Base-by-base conservation (phyloP, 1,139 yeast species). In the Meyerozyma guilliermondii region DNA sequence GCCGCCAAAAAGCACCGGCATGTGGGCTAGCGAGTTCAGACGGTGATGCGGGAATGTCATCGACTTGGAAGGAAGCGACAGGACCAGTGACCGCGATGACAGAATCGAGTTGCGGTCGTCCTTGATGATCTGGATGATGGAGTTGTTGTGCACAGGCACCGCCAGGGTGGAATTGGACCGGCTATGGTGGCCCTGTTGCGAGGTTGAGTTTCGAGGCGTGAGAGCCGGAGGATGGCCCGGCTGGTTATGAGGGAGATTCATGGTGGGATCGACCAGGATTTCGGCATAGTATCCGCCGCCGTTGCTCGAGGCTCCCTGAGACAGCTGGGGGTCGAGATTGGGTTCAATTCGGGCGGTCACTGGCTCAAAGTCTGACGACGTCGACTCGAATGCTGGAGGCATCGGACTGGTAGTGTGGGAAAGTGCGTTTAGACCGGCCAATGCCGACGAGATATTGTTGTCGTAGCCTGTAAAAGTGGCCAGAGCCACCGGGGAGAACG, bases 1-100 rank as follows among this genome's bases (percentile, higher is more conserved):
- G 7, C 69, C 60, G 7, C 78, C 78, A 49, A 70, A 71, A 23
- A 71, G 51, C 5, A 70, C 66, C 0, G 78, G 78, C 43, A 72
- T 58, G 49, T 72, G 78, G 1, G 76, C 76, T 51, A 72, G 59
- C 2, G 74, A 60, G 41, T 53, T 64, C 59, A 64, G 66, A 45
- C 71, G 76, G 51, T 72, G 78, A 50, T 72, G 77, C 1, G 78
- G 78, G 7, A 72, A 72, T 49, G 71, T 67, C 78, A 72, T 72
- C 18, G 71, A 65, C 50, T 72, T 72, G 18, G 75, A 69, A 5
- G 78, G 78, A 31, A 72, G 60, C 10, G 74, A 68, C 43, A 71
- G 66, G 10, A 72, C 68, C 39, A 74, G 68, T 22, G 71, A 75
- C 44, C 76, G 53, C 27, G 52, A 41, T 38, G 66, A 62, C 40